Percentiles rank a stretch among this genome's conserved stretches.
These are phyloP conservation scores for Penium margaritaceum DNA, from an alignment of 139 green algal species.

Conservation along the genomic window DNA sequence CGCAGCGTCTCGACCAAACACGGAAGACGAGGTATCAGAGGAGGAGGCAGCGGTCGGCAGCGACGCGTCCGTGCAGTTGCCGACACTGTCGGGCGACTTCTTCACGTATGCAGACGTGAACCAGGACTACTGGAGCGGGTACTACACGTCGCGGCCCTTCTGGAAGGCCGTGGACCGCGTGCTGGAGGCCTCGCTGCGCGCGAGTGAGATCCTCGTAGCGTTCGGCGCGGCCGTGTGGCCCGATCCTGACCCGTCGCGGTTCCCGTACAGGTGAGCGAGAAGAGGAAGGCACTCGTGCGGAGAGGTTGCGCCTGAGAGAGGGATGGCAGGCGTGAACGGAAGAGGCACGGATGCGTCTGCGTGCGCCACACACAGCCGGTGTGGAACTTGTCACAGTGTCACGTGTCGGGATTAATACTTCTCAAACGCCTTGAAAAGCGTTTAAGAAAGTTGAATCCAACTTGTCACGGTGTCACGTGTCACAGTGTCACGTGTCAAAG, in stretches of 20 bases:
- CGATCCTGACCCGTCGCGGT: too few species aligned
- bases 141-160: conserved; percentile 42
- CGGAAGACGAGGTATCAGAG: neutral
- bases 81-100: conserved; percentile 35
- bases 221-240: neutral
- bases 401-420: too few species aligned
- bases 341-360: too few species aligned
- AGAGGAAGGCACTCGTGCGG: conserved; percentile 4
- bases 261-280: too few species aligned
- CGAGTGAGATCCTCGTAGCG: conserved; percentile 30
- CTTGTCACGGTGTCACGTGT: too few species aligned
- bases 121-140: conserved; percentile 46
- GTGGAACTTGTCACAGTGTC: too few species aligned
- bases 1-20: neutral
- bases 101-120: conserved; percentile 41
- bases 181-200: conserved; percentile 31
- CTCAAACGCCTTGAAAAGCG: too few species aligned
- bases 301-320: too few species aligned
- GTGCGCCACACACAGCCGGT: too few species aligned
- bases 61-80: neutral
- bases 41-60: neutral
- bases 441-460: too few species aligned
- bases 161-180: conserved; percentile 37
- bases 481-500: too few species aligned
- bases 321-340: too few species aligned